Base-by-base conservation (phyloP, 2,329 filamentous ascomycete genomes). In the Pestalotiopsis sp. region DNA sequence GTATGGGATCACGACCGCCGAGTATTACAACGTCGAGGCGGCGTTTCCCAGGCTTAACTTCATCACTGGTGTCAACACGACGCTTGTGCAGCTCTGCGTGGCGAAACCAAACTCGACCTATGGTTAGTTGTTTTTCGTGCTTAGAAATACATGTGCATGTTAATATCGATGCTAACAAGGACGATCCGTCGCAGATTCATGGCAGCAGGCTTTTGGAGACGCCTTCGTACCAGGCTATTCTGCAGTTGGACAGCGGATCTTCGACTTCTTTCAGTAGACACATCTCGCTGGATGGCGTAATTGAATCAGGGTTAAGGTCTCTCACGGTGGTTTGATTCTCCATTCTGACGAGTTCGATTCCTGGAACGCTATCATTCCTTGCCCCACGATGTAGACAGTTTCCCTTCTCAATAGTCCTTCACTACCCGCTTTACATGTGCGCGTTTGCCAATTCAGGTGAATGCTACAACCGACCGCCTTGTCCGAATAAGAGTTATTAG, bases 31-130 rank as follows among this genome's bases (percentile, higher is more conserved):
- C 12, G 76, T 83, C 11, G 69, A 74, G 12, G 69, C 67, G n/a
- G 78, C 74, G 68, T 81, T 79, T 64, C 82, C 83, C 12, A 75
- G 77, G 17, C 67, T 75, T 4, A 74, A 76, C 36, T 75, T 84
- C 60, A 76, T 74, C 66, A 73, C 75, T 1, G 75, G 74, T 1
- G 59, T 83, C 36, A 82, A 79, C 63, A 74, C 79, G 27, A 78
- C 80, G 14, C 75, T 83, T 70, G 75, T 80, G 65, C 78, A 79
- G 71, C 75, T 84, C 14, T 84, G 82, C 69, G 71, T 67, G 70
- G 77, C 73, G 6, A 85, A 85, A 74, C 81, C 82, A 1, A 71
- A 73, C 27, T 80, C 80, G 1, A 84, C 77, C 2, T 76, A 74
- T 65, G 75, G 76, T 78, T 52, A 73, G 74, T 73, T 68, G 20